A percentile compares a stretch with the other conserved stretches of the same genome.
Conservation (phyloP, 345 rosid genomes). For the Citrus glauca region DNA sequence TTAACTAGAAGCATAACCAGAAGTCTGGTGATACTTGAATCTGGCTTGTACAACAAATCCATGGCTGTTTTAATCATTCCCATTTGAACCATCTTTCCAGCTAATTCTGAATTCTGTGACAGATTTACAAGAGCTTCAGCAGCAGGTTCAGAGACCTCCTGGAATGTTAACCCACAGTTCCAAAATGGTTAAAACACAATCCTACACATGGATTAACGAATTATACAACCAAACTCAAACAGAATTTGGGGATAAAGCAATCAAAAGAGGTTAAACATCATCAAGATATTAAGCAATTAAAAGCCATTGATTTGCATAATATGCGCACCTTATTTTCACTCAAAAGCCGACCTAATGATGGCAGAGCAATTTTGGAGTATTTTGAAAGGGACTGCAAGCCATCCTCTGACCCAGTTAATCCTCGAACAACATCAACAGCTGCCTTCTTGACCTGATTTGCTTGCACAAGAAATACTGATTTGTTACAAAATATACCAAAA, state of each 20-base stretch:
- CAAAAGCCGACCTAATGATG: conserved; percentile 57
- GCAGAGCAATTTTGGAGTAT: conserved; percentile 45
- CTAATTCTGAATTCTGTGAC: conserved; percentile 64
- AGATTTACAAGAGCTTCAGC: conserved; percentile 88
- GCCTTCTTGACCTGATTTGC: conserved; percentile 70
- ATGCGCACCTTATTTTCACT: conserved; percentile 59
- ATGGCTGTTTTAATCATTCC: conserved; percentile 59
- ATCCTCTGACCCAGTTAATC: conserved; percentile 83
- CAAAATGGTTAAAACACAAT: neutral
- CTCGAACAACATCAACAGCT: conserved; percentile 76
- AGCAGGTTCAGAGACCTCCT: conserved; percentile 89
- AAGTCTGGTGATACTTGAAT: conserved; percentile 46
- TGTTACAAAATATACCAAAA: neutral
- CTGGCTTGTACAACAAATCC: conserved; percentile 74
- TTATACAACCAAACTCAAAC: neutral
- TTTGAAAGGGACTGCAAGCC: conserved; percentile 62
- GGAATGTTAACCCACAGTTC: conserved; percentile 20
- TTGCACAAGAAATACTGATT: neutral
- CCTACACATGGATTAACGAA: neutral
- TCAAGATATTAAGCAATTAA: neutral
- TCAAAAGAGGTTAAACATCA: neutral
- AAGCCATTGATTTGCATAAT: neutral
- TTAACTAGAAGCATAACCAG: conserved; percentile 91
- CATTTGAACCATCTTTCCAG: conserved; percentile 60
- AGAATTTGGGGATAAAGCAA: neutral